Evolutionary conservation across 805 yeast species (phyloP), one percentile per base, ranked within the genome.

Genomic region (Kurtzmaniella cleridarum): DNA sequence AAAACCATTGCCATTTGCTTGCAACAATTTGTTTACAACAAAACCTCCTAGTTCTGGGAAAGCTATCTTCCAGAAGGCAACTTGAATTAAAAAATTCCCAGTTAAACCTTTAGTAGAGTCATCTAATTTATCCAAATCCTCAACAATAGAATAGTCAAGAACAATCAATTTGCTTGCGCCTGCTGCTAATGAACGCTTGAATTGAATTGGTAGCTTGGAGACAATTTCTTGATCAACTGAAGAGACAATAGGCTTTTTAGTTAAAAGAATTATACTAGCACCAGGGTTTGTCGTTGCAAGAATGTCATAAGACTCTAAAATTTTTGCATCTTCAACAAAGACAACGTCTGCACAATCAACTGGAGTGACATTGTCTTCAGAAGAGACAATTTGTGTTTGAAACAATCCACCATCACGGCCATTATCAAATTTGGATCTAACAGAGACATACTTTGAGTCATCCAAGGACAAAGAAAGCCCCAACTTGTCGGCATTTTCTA

Each of bases 1-100:
- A 43, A 87, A 84, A 46, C 81, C 88, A 37, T 83, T 75, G 36
- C 95, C 93, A 44, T 84, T 83, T 12, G 93, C 81, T 57, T 82
- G 86, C 62, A 83, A 78, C 50, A 88, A 76, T 57, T 82, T 81
- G 60, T 86, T 79, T 43, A 85, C 88, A 47, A 84, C 71, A 27
- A 80, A 79, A 35, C 80, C 81, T 27, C 73, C 74, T 33, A 79
- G 69, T 30, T 72, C 73, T 12, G 88, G 85, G 45, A 73, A 76
- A 6, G 84, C 76, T 32, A 73, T 66, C 43, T 74, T 73, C 95
- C 95, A 88, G 69, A 87, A 83, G 0, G 81, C 86, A 31, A 83
- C 76, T 64, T 89, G 95, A 41, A 78, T 64, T 36, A 88, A 87
- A 58, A 89, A 81, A 29, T 79, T 73, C 26, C 71, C 70, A 3